Percentiles rank a stretch among this genome's conserved stretches.
phyloP scores from a whole-genome alignment of 2,329 filamentous ascomycete genomes.

The Zymoseptoria passerinii region DNA sequence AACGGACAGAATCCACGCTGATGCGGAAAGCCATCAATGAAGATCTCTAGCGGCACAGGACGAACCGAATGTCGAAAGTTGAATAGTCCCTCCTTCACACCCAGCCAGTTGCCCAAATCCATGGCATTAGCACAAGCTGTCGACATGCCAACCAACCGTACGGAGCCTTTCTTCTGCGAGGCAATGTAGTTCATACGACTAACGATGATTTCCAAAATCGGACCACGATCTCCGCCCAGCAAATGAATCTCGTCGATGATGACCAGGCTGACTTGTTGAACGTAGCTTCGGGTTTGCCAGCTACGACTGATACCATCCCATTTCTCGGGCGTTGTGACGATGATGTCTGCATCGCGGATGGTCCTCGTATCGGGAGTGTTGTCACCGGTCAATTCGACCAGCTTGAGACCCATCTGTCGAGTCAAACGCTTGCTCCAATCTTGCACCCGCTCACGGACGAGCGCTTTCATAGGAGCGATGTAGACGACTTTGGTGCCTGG shows the following conservation, averaged over 20 bases:
- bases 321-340: slow-evolving; percentile 98
- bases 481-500: slow-evolving; percentile 97
- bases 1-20: slow-evolving; percentile 90
- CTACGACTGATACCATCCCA: slow-evolving; percentile 99
- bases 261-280: slow-evolving; percentile 86
- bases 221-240: slow-evolving; percentile 90
- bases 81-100: slow-evolving; percentile 88
- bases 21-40: slow-evolving; percentile 95
- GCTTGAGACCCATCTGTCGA: slow-evolving; percentile 71
- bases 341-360: slow-evolving; percentile 92
- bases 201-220: slow-evolving; percentile 95
- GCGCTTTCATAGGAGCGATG: slow-evolving; percentile 97
- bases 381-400: slow-evolving; percentile 94
- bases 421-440: slow-evolving; percentile 86
- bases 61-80: slow-evolving; percentile 97
- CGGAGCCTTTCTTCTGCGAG: slow-evolving; percentile 79
- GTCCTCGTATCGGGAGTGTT: slow-evolving; percentile 96
- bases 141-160: slow-evolving; percentile 95
- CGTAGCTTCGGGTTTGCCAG: slow-evolving; percentile 96
- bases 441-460: slow-evolving; percentile 90
- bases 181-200: slow-evolving; percentile 97
- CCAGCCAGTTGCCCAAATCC: slow-evolving; percentile 92
- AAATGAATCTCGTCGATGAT: slow-evolving; percentile 99
- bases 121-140: slow-evolving; percentile 94
- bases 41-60: slow-evolving; percentile 90